Conservation (phyloP, 331 rosid species). For the Quercus tomentella region DNA sequence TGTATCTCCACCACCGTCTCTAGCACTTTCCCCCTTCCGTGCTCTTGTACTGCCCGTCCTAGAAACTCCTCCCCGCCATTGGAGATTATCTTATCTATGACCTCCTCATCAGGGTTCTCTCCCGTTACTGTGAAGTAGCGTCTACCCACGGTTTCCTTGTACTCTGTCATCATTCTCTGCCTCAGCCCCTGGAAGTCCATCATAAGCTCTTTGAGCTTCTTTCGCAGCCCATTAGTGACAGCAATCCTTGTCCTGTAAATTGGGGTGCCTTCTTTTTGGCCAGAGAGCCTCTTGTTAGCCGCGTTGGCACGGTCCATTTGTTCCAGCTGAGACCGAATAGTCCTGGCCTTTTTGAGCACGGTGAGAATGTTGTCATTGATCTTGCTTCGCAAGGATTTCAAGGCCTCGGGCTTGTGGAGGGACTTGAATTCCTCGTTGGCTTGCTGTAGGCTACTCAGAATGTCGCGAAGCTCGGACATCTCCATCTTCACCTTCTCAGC, state of each 20-base stretch:
- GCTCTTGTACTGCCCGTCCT: conserved; percentile 60
- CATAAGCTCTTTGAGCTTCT: conserved; percentile 85
- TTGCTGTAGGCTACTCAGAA: conserved; percentile 52
- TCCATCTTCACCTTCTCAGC: conserved; percentile 79
- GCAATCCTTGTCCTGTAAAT: conserved; percentile 72
- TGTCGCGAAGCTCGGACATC: conserved; percentile 46
- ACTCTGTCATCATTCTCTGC: conserved; percentile 82
- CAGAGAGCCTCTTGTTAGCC: conserved; percentile 55
- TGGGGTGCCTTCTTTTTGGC: conserved; percentile 59
- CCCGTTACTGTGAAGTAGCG: conserved; percentile 81
- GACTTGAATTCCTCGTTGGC: conserved; percentile 79
- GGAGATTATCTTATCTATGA: conserved; percentile 75
- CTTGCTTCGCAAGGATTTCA: conserved; percentile 44
- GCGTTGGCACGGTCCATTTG: conserved; percentile 80
- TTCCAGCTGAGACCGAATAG: conserved; percentile 55
- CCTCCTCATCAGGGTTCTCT: conserved; percentile 68
- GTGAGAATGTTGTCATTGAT: conserved; percentile 57
- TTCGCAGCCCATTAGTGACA: conserved; percentile 69
- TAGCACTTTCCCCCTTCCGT: conserved; percentile 74
- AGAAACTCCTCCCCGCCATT: conserved; percentile 61
- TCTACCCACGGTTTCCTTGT: conserved; percentile 80
- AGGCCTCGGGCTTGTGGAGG: conserved; percentile 64
- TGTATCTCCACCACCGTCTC: conserved; percentile 92
- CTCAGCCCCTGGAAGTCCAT: conserved; percentile 82
- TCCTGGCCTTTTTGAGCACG: conserved; percentile 54